Percentiles rank a stretch among this genome's conserved stretches.
Evolutionary conservation across 352 stramenopile species (phyloP).

Genomic region (Saprolegnia parasitica): DNA sequence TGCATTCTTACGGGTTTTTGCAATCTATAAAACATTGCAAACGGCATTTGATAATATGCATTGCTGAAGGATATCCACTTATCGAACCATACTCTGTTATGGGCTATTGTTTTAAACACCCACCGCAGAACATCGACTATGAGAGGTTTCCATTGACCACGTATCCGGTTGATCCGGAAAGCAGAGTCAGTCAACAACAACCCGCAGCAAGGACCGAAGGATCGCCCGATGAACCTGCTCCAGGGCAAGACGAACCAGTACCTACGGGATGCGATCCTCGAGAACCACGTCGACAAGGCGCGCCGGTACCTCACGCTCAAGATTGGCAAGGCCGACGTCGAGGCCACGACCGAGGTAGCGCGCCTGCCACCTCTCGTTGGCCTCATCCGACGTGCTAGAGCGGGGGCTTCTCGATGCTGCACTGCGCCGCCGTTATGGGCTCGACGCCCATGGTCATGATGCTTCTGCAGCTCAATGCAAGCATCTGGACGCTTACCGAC

Average conservation of each 20-base stretch:
- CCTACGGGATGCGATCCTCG: constrained; percentile 74
- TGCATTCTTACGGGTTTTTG: too few species aligned
- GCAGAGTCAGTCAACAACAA: constrained; percentile 9
- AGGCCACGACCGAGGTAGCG: constrained; percentile 57
- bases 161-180: neutral
- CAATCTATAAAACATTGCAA: too few species aligned
- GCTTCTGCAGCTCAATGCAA: constrained; percentile 67
- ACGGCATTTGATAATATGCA: too few species aligned
- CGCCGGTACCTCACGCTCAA: constrained; percentile 76
- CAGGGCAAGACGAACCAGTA: constrained; percentile 85
- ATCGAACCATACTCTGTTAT: too few species aligned
- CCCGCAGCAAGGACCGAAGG: neutral
- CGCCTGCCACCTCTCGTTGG: neutral
- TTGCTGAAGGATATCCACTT: too few species aligned
- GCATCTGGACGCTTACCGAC: constrained; percentile 71
- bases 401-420: constrained; percentile 71
- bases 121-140: neutral
- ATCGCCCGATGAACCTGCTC: constrained; percentile 60
- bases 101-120: too few species aligned
- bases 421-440: constrained; percentile 60
- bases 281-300: constrained; percentile 74
- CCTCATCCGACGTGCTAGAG: constrained; percentile 37
- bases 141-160: neutral
- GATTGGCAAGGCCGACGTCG: constrained; percentile 78
- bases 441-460: neutral